Conservation (phyloP, 257 asterid species). For the Linaria vulgaris region DNA sequence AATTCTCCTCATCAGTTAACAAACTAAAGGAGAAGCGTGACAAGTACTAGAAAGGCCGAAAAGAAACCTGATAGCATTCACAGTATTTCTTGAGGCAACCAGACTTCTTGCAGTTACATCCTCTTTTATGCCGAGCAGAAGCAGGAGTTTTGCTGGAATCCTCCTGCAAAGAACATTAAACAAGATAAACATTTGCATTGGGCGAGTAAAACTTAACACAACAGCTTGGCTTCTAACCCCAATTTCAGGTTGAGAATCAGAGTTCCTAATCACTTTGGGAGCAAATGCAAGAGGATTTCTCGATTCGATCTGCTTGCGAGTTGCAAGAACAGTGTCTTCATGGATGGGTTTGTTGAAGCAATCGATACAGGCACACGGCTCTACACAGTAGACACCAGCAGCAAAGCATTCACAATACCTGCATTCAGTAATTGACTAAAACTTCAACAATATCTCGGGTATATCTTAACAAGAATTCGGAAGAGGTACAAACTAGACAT, state of each 20-base stretch:
- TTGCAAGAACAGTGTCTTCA: constrained; percentile 92
- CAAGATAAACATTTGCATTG: background rate
- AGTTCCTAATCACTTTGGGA: constrained; percentile 76
- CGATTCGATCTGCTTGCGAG: constrained; percentile 94
- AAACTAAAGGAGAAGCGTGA: constrained; percentile 12
- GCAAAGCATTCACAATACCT: constrained; percentile 99
- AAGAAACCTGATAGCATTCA: constrained; percentile 93
- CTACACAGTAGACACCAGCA: constrained; percentile 96
- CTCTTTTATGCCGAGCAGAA: constrained; percentile 97
- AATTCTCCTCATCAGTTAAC: constrained; percentile 33
- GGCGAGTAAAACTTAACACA: background rate
- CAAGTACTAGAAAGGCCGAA: constrained; percentile 5
- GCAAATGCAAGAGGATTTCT: constrained; percentile 99
- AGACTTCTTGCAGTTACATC: constrained; percentile 98
- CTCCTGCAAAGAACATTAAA: constrained; percentile 40
- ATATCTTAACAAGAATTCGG: background rate
- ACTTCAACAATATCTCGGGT: background rate
- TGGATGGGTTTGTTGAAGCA: constrained; percentile 95
- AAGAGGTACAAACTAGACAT: background rate
- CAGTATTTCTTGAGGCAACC: constrained; percentile 96
- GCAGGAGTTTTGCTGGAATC: constrained; percentile 91
- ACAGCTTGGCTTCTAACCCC: constrained; percentile 41
- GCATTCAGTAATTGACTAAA: constrained; percentile 30
- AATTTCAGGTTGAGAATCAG: constrained; percentile 54
- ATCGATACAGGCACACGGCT: constrained; percentile 87